Percentiles rank a stretch among this genome's conserved stretches.
These are phyloP conservation scores for Ananas comosus DNA, from an alignment of 176 grass and related monocot genomes.

Conservation along the genomic window DNA sequence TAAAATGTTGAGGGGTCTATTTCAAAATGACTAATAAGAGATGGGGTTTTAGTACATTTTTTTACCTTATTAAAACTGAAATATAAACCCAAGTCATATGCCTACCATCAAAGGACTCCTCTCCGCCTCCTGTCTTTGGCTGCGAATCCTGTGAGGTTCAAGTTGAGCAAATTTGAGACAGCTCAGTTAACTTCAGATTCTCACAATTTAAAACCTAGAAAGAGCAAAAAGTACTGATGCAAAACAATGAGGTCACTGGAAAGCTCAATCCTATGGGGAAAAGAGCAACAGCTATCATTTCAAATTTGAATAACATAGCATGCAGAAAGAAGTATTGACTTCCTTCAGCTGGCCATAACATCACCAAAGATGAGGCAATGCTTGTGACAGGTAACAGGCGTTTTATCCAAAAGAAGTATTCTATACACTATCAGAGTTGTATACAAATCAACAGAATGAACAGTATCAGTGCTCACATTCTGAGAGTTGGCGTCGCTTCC, in stretches of 20 bases:
- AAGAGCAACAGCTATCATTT: not conserved
- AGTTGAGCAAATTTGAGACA: not conserved
- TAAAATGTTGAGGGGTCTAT: too few relatives aligned
- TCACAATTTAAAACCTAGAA: not conserved
- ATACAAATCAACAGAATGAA: not conserved
- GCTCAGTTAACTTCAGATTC: not conserved
- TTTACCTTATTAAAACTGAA: not conserved
- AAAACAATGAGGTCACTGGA: not conserved
- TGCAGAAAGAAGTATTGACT: too few relatives aligned
- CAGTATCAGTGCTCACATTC: constrained; percentile 23
- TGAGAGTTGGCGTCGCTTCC: constrained; percentile 46
- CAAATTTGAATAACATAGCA: too few relatives aligned
- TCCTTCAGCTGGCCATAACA: too few relatives aligned
- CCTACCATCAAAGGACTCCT: constrained; percentile 4
- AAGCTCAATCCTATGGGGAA: not conserved
- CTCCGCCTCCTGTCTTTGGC: constrained; percentile 1
- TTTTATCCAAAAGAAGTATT: too few relatives aligned
- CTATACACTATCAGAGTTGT: not conserved
- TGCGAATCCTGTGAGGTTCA: constrained; percentile 2
- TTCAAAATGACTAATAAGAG: too few relatives aligned
- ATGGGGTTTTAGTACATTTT: too few relatives aligned
- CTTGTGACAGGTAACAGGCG: too few relatives aligned
- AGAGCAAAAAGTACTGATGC: not conserved
- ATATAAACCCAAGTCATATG: not conserved
- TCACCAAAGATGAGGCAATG: too few relatives aligned